phyloP scores from a whole-genome alignment of 331 rosid genomes.

The Malus hybrid region DNA sequence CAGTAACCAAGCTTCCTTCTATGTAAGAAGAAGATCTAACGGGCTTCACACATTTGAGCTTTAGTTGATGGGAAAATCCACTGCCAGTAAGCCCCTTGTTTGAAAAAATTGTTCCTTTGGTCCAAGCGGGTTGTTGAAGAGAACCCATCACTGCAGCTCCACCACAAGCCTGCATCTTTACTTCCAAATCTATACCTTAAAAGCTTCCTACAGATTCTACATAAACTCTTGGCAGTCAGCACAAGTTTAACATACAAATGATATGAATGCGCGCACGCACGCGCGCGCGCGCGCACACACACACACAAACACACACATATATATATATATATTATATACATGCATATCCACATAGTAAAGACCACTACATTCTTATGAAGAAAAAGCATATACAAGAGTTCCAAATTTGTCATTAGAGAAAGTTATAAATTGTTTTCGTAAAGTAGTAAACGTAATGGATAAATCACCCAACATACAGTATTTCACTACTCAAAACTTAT shows the following conservation, averaged over 20 bases:
- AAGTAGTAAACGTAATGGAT: neutral
- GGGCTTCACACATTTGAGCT: conserved; percentile 28
- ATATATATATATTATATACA: neutral
- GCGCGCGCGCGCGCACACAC: too few species aligned
- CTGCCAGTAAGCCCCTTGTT: conserved; percentile 20
- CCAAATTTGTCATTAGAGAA: neutral
- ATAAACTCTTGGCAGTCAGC: neutral
- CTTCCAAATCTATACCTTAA: conserved; percentile 1
- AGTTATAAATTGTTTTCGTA: neutral
- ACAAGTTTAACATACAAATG: neutral
- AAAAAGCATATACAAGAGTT: neutral
- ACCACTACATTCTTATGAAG: too few species aligned
- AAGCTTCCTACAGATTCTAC: conserved; percentile 1
- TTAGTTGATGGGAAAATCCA: conserved; percentile 29
- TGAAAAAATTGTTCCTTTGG: conserved; percentile 31
- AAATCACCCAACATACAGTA: too few species aligned
- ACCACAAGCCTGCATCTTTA: conserved; percentile 49
- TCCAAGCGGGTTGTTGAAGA: conserved; percentile 50
- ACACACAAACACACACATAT: too few species aligned
- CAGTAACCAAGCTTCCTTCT: conserved; percentile 44
- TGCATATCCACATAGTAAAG: neutral
- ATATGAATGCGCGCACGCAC: neutral
- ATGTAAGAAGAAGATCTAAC: conserved; percentile 32
- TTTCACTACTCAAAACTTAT: too few species aligned
- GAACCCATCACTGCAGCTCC: conserved; percentile 64